phyloP scores from a whole-genome alignment of 306 rosid species.

The Dalbergia oliveri region DNA sequence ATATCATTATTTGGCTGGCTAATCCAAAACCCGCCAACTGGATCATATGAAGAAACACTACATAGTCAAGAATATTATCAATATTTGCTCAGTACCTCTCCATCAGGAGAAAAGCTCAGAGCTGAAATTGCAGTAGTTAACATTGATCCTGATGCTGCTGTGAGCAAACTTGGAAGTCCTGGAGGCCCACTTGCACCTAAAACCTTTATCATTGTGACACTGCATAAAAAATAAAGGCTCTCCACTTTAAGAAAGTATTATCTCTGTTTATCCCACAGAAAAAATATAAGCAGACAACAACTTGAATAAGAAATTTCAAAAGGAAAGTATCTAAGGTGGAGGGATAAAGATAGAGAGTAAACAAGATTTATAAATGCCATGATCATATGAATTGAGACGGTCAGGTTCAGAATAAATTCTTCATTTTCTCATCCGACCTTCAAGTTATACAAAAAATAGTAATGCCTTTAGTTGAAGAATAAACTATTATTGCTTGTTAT shows the following conservation, averaged over 20 bases:
- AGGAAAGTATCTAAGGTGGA: background rate
- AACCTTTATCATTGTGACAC: constrained; percentile 82
- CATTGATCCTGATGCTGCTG: constrained; percentile 64
- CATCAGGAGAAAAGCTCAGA: constrained; percentile 96
- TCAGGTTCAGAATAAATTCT: constrained; percentile 23
- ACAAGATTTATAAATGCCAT: constrained; percentile 28
- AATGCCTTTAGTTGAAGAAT: background rate
- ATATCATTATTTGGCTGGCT: constrained; percentile 19
- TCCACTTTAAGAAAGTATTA: constrained; percentile 38
- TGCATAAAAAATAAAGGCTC: constrained; percentile 50
- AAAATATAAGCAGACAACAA: constrained; percentile 26
- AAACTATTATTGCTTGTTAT: constrained; percentile 1
- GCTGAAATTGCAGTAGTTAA: constrained; percentile 83
- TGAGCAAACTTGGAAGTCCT: constrained; percentile 93
- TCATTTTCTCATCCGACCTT: constrained; percentile 18
- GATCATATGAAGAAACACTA: constrained; percentile 44
- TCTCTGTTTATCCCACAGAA: constrained; percentile 33
- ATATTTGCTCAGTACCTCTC: constrained; percentile 71
- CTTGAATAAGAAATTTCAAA: constrained; percentile 38
- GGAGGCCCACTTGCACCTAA: constrained; percentile 99
- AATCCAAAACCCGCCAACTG: constrained; percentile 18
- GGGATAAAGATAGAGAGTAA: background rate
- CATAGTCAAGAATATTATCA: constrained; percentile 35
- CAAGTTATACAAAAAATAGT: constrained; percentile 11
- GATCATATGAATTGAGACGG: constrained; percentile 20